Conservation (phyloP, 305 asterid species). For the Rubia peregrina region DNA sequence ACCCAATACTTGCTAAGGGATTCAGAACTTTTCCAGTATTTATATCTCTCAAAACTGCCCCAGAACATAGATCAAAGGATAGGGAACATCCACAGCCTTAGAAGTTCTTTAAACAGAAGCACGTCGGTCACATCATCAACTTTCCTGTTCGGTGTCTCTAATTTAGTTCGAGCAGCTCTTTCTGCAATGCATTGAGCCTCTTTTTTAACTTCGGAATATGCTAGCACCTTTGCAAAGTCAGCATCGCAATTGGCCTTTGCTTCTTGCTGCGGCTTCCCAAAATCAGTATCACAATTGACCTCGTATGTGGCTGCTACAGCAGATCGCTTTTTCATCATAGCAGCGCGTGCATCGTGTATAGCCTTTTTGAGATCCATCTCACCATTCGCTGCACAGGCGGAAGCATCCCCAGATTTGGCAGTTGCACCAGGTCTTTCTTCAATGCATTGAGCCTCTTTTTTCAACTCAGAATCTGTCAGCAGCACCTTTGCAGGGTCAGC, state of each 20-base stretch:
- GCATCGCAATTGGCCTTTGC: slow-evolving; percentile 23
- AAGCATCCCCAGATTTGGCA: slow-evolving; percentile 42
- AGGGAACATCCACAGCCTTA: slow-evolving; percentile 28
- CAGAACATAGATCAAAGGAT: slow-evolving; percentile 9
- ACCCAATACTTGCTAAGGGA: slow-evolving; percentile 16
- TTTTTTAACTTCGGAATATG: slow-evolving; percentile 23
- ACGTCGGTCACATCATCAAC: slow-evolving; percentile 38
- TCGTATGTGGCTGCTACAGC: slow-evolving; percentile 30
- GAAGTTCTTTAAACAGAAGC: slow-evolving; percentile 36
- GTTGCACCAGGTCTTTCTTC: not conserved
- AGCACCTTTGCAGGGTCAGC: slow-evolving; percentile 49
- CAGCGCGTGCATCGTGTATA: slow-evolving; percentile 71
- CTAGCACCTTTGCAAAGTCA: slow-evolving; percentile 51
- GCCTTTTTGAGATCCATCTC: slow-evolving; percentile 58
- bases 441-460: slow-evolving; percentile 33
- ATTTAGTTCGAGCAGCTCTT: slow-evolving; percentile 52
- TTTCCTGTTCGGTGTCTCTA: slow-evolving; percentile 41
- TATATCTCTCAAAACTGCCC: slow-evolving; percentile 1
- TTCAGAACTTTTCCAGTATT: slow-evolving; percentile 14
- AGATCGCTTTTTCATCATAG: slow-evolving; percentile 21
- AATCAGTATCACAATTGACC: not conserved
- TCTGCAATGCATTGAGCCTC: slow-evolving; percentile 38
- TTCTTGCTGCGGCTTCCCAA: slow-evolving; percentile 39
- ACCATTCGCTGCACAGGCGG: slow-evolving; percentile 21
- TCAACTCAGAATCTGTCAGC: slow-evolving; percentile 36